phyloP scores from a whole-genome alignment of 768 basidiomycete genomes.

The Boletus sp. region DNA sequence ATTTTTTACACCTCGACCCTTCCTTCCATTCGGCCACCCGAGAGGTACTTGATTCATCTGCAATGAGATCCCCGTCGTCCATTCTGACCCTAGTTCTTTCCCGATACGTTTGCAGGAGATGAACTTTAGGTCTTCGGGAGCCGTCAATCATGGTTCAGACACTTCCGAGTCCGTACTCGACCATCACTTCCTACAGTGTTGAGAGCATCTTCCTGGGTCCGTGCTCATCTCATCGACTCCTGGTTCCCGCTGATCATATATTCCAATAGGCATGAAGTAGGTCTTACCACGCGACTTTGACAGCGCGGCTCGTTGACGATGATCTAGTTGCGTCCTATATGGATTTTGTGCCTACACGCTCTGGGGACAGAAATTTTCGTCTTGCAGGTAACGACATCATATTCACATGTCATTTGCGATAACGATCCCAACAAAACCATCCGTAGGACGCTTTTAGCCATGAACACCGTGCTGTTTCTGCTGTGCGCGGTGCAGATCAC shows the following conservation, averaged over 20 bases:
- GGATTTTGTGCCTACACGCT: slow-evolving; percentile 14
- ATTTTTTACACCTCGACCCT: neutral
- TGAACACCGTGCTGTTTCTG: slow-evolving; percentile 15
- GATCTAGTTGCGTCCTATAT: slow-evolving; percentile 13
- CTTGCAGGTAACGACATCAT: slow-evolving; percentile 5
- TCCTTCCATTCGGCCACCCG: neutral
- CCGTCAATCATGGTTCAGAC: slow-evolving; percentile 1
- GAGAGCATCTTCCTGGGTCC: slow-evolving; percentile 21
- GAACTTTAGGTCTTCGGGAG: neutral
- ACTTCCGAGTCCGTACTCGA: neutral
- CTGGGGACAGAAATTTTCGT: slow-evolving; percentile 7
- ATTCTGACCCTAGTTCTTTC: neutral
- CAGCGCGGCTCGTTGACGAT: neutral
- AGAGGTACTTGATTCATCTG: neutral
- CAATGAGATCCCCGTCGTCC: neutral
- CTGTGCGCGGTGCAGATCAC: slow-evolving; percentile 8
- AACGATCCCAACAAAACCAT: neutral
- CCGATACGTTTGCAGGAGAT: neutral
- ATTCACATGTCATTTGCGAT: neutral
- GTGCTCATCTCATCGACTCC: neutral
- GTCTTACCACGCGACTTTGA: neutral
- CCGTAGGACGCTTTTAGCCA: slow-evolving; percentile 9
- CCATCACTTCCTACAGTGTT: slow-evolving; percentile 1
- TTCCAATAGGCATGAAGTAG: slow-evolving; percentile 14
- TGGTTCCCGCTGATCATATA: neutral